Percentiles rank a stretch among this genome's conserved stretches.
Conservation (phyloP, 352 stramenopile genomes). For the Globisporangium paddicum region DNA sequence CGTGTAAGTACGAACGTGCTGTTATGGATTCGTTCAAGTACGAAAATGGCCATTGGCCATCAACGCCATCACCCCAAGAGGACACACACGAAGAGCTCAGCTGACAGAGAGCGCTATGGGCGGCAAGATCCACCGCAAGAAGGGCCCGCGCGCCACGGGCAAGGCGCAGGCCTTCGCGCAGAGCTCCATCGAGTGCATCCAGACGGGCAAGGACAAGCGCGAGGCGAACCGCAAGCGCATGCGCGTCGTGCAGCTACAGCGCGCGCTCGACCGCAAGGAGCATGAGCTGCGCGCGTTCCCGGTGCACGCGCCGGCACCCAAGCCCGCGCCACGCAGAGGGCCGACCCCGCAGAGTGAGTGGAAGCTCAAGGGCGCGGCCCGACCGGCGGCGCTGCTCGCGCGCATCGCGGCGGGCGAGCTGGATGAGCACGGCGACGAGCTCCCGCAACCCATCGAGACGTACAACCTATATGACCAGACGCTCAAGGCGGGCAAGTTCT, state of each 20-base stretch:
- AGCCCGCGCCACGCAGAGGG: slow-evolving; percentile 42
- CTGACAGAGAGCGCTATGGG: slow-evolving; percentile 27
- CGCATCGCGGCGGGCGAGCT: slow-evolving; percentile 76
- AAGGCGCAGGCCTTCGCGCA: slow-evolving; percentile 63
- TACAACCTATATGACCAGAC: slow-evolving; percentile 68
- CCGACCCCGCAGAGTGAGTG: slow-evolving; percentile 56
- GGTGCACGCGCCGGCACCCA: slow-evolving; percentile 29
- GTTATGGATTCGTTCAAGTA: too few relatives aligned
- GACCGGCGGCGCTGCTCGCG: slow-evolving; percentile 63
- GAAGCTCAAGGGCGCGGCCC: slow-evolving; percentile 75
- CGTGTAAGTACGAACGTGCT: too few relatives aligned
- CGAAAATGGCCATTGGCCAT: too few relatives aligned
- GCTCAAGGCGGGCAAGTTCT: slow-evolving; percentile 45
- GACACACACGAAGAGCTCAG: too few relatives aligned
- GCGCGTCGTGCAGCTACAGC: slow-evolving; percentile 80
- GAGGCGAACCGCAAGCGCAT: slow-evolving; percentile 61
- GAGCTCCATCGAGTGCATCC: slow-evolving; percentile 49
- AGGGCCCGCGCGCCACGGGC: slow-evolving; percentile 43
- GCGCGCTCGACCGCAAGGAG: slow-evolving; percentile 64
- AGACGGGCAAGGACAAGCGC: slow-evolving; percentile 62
- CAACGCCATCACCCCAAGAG: too few relatives aligned
- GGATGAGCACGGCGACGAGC: slow-evolving; percentile 71
- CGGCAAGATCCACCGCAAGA: slow-evolving; percentile 55
- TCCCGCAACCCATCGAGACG: slow-evolving; percentile 68
- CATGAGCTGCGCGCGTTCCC: slow-evolving; percentile 59